Conservation (phyloP, 2,329 filamentous ascomycete species). For the Sporothrix brunneoviolacea region DNA sequence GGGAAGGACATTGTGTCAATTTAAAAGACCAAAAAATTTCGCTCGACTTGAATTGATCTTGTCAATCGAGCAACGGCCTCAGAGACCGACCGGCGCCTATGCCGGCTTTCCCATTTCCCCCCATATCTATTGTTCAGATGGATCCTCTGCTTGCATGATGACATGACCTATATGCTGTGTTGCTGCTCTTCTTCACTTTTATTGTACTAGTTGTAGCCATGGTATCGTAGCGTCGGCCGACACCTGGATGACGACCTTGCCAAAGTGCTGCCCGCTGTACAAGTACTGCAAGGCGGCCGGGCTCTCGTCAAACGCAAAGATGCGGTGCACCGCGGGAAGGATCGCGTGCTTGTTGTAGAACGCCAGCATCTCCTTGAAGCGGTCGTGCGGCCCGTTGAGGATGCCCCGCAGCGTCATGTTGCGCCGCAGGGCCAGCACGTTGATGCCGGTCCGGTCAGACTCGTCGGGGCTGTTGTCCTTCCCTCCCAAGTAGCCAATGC, state of each 20-base stretch:
- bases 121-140: not conserved
- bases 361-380: slow-evolving; percentile 47
- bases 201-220: not conserved
- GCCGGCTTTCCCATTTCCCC: slow-evolving; percentile 49
- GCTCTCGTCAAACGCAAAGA: slow-evolving; percentile 36
- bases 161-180: too few relatives aligned
- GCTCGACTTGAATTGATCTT: slow-evolving; percentile 44
- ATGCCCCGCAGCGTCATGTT: slow-evolving; percentile 48
- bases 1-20: not conserved
- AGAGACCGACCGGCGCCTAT: slow-evolving; percentile 64
- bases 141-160: too few relatives aligned
- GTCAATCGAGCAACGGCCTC: slow-evolving; percentile 59
- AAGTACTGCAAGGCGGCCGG: slow-evolving; percentile 43
- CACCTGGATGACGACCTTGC: slow-evolving; percentile 43
- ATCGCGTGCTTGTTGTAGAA: slow-evolving; percentile 36
- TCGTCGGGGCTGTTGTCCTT: slow-evolving; percentile 42
- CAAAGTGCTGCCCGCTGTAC: slow-evolving; percentile 44
- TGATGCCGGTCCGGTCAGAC: slow-evolving; percentile 49
- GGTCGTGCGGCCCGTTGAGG: slow-evolving; percentile 51
- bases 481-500: slow-evolving; percentile 44
- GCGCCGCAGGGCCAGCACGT: slow-evolving; percentile 43
- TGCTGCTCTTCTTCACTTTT: not conserved
- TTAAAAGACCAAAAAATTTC: slow-evolving; percentile 31
- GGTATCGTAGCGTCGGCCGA: slow-evolving; percentile 3
- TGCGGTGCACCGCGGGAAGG: slow-evolving; percentile 35